Evolutionary conservation across 2,329 filamentous ascomycete species (phyloP).

Genomic region (Microdochium nivale): DNA sequence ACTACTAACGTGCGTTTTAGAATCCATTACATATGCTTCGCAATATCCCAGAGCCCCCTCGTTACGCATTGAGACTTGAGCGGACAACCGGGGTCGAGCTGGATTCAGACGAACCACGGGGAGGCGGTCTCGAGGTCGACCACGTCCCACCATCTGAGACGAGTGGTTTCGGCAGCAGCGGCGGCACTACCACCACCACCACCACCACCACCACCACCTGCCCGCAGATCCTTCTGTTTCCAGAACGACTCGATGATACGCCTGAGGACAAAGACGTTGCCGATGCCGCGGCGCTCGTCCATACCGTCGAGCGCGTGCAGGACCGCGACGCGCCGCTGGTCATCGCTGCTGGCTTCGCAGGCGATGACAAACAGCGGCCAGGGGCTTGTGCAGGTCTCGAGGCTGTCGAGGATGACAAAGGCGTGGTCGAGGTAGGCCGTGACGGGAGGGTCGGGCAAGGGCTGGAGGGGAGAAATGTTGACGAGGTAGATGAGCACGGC

Average conservation of each 20-base stretch:
- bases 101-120: constrained; percentile 25
- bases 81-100: background rate
- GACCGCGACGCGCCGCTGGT: constrained; percentile 30
- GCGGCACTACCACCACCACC: constrained; percentile 13
- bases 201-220: constrained; percentile 19
- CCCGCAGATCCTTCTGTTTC: constrained; percentile 33
- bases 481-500: constrained; percentile 34
- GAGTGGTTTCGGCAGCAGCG: constrained; percentile 11
- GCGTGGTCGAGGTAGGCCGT: constrained; percentile 22
- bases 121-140: constrained; percentile 22
- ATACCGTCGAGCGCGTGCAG: constrained; percentile 31
- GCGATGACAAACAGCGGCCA: constrained; percentile 40
- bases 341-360: constrained; percentile 29
- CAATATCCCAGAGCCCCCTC: no score
- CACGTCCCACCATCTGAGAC: constrained; percentile 29
- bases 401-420: constrained; percentile 23
- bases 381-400: constrained; percentile 35
- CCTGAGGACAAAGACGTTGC: constrained; percentile 34
- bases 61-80: background rate
- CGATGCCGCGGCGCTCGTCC: constrained; percentile 31
- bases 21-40: no score
- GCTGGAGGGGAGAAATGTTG: constrained; percentile 3
- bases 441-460: constrained; percentile 12
- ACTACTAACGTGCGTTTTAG: no score
- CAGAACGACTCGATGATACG: constrained; percentile 33